phyloP scores from a whole-genome alignment of 2,329 filamentous ascomycete species.

The Apiospora pterosperma region DNA sequence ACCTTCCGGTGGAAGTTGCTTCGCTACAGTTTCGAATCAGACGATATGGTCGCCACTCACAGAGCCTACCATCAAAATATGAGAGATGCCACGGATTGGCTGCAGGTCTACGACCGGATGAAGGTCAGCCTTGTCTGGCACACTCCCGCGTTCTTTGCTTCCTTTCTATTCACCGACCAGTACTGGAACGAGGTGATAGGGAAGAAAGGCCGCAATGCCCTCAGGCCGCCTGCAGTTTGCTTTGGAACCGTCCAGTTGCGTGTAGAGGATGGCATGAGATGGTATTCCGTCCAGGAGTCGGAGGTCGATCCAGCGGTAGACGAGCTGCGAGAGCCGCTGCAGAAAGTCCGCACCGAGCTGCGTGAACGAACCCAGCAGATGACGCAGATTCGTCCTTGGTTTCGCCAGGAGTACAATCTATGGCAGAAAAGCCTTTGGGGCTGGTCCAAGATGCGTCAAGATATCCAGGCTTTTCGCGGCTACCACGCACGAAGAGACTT shows the following conservation, averaged over 20 bases:
- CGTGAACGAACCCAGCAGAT: neutral
- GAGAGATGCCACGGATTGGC: neutral
- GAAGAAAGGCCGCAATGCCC: neutral
- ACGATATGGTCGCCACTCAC: neutral
- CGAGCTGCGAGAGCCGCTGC: neutral
- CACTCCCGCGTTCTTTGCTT: neutral
- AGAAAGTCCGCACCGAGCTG: neutral
- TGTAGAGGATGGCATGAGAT: too few species aligned
- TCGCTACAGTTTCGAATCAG: neutral
- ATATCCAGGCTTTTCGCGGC: neutral
- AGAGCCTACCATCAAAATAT: neutral
- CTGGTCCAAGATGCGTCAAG: neutral
- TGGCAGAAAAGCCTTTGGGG: neutral
- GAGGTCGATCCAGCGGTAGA: neutral
- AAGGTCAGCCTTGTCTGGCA: neutral
- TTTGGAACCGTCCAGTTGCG: neutral
- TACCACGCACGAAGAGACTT: neutral
- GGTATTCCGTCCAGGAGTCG: neutral
- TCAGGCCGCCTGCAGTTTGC: neutral
- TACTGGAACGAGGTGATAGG: neutral
- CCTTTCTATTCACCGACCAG: neutral
- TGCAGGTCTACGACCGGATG: rapidly evolving
- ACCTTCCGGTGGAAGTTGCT: neutral
- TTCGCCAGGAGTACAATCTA: neutral
- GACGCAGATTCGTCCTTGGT: neutral